Conservation (phyloP, 1,284 basidiomycete genomes). For the Pulveroboletus sp. region DNA sequence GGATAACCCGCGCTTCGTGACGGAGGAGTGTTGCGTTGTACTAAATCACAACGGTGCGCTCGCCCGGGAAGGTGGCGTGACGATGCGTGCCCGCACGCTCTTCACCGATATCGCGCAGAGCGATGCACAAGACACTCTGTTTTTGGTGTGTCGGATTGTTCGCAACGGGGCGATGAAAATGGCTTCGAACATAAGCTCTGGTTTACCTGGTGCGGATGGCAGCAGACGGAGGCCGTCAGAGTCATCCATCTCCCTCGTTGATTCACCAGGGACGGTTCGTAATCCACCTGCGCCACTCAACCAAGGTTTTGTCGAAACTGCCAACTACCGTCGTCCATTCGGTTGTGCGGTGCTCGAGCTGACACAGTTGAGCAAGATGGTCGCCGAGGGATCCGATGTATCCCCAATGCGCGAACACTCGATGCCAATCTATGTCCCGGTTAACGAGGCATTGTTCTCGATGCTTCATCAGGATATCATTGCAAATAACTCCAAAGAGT, state of each 20-base stretch:
- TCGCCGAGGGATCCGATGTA: conserved; percentile 59
- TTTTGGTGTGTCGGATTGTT: conserved; percentile 88
- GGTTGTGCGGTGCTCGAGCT: conserved; percentile 93
- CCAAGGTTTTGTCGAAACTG: conserved; percentile 37
- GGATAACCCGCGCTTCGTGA: conserved; percentile 79
- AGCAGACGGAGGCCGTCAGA: conserved; percentile 54
- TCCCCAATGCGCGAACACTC: conserved; percentile 71
- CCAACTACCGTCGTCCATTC: conserved; percentile 83
- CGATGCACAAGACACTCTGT: conserved; percentile 84
- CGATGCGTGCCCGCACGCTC: conserved; percentile 70
- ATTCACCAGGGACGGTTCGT: conserved; percentile 29
- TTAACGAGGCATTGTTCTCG: conserved; percentile 85
- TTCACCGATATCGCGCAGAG: conserved; percentile 87
- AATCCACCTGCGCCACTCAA: conserved; percentile 14
- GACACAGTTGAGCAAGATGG: conserved; percentile 71
- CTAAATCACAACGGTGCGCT: conserved; percentile 91
- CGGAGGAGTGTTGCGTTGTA: conserved; percentile 90
- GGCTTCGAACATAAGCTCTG: conserved; percentile 54
- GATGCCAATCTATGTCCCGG: conserved; percentile 89
- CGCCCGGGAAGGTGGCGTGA: conserved; percentile 64
- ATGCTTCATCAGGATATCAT: conserved; percentile 97
- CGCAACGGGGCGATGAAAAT: conserved; percentile 87
- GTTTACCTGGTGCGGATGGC: conserved; percentile 44
- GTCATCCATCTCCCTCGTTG: conserved; percentile 41
- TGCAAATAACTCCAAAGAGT: conserved; percentile 75